Conservation (phyloP, 192 early-diverging fungal species). For the Podila clonocystis region DNA sequence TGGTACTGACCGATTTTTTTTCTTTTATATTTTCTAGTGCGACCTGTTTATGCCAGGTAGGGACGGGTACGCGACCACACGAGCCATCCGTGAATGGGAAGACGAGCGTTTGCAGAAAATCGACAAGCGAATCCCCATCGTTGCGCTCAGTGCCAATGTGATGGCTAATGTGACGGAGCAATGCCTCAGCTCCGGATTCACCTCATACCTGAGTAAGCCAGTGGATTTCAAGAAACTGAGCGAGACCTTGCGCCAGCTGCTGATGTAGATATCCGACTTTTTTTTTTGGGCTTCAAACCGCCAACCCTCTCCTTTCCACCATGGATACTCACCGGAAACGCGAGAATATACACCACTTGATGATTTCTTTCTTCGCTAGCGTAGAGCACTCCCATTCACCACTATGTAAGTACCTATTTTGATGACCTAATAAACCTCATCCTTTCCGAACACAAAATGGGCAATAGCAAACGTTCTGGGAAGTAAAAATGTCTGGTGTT, state of each 20-base stretch:
- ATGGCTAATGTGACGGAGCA: conserved; percentile 63
- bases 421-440: no score
- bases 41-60: conserved; percentile 70
- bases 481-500: no score
- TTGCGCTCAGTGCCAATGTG: conserved; percentile 66
- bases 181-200: conserved; percentile 60
- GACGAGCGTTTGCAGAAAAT: conserved; percentile 23
- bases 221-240: conserved; percentile 61
- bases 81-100: conserved; percentile 64
- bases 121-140: conserved; percentile 58
- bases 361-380: no score
- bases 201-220: conserved; percentile 66
- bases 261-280: background rate
- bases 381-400: no score
- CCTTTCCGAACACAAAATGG: no score
- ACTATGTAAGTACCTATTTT: no score
- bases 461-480: no score
- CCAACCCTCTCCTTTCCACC: background rate
- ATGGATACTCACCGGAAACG: no score
- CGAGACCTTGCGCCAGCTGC: conserved; percentile 51
- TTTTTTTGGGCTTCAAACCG: background rate
- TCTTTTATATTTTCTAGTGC: conserved; percentile 34
- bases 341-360: no score
- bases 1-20: background rate
- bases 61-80: conserved; percentile 66